phyloP scores from a whole-genome alignment of 1,284 basidiomycete species.

The Sanghuangporus sanghuang region DNA sequence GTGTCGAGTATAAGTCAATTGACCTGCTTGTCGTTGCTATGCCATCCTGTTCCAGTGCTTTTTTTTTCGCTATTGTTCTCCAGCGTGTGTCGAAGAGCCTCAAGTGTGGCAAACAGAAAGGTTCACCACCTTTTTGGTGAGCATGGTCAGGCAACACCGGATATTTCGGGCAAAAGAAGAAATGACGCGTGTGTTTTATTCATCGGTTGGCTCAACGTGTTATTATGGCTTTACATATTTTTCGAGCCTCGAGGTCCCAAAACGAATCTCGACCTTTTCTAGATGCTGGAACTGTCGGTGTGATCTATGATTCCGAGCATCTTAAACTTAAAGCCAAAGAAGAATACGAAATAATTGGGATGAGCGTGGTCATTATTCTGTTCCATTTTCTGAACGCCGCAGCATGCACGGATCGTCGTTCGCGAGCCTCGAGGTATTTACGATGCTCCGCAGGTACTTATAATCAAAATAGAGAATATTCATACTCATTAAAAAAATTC shows the following conservation, averaged over 20 bases:
- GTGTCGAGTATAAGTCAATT: not conserved
- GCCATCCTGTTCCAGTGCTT: not conserved
- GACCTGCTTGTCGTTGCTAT: not conserved
- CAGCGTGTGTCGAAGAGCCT: not conserved
- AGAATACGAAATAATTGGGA: not conserved
- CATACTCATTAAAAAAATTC: no score
- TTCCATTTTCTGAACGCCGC: not conserved
- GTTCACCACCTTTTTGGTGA: not conserved
- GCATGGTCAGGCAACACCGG: not conserved
- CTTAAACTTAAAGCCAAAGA: not conserved
- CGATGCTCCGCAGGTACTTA: no score
- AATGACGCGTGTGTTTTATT: not conserved
- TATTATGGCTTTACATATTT: not conserved
- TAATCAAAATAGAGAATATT: no score
- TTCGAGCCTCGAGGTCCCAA: not conserved
- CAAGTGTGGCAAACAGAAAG: not conserved
- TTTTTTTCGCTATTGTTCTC: not conserved
- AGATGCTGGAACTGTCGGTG: not conserved
- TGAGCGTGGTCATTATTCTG: not conserved
- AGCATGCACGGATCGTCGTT: not conserved
- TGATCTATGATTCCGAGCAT: not conserved
- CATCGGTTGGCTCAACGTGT: not conserved
- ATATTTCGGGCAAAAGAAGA: not conserved
- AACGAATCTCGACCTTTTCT: not conserved
- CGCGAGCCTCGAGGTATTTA: not conserved